Conservation (phyloP, 148 eudicot species). For the Rhododendron mucronatum region DNA sequence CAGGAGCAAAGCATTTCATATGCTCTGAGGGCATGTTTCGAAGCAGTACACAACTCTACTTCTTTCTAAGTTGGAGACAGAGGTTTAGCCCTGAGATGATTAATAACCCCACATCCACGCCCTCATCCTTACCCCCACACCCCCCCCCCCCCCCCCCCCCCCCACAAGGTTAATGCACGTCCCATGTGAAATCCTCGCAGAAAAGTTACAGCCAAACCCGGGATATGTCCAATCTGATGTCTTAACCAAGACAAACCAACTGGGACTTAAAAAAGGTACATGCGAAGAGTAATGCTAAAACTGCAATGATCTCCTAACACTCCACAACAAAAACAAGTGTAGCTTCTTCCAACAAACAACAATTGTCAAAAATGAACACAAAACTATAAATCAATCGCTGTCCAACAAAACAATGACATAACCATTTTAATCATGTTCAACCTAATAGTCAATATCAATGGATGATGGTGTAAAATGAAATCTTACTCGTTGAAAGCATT, state of each 20-base stretch:
- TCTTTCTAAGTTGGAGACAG: neutral
- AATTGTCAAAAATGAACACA: neutral
- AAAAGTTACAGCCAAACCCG: neutral
- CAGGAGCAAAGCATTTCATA: neutral
- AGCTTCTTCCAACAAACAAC: neutral
- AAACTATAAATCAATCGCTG: neutral
- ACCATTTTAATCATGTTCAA: neutral
- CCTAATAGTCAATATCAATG: neutral
- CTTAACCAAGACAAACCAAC: neutral
- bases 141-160: neutral
- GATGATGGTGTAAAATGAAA: neutral
- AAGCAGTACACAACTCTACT: neutral
- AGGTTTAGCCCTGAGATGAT: neutral
- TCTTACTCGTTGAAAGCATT: conserved; percentile 83
- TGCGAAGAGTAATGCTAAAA: neutral
- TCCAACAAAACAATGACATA: neutral
- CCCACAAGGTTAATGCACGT: neutral
- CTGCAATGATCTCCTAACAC: neutral
- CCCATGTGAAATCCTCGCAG: neutral
- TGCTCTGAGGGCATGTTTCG: neutral
- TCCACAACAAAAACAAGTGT: neutral
- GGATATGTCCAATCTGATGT: neutral
- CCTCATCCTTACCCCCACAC: too few species aligned
- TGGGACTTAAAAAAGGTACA: neutral
- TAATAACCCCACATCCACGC: neutral